Evolutionary conservation across 805 yeast genomes (phyloP).

Genomic region (Hanseniaspora jakobsenii): DNA sequence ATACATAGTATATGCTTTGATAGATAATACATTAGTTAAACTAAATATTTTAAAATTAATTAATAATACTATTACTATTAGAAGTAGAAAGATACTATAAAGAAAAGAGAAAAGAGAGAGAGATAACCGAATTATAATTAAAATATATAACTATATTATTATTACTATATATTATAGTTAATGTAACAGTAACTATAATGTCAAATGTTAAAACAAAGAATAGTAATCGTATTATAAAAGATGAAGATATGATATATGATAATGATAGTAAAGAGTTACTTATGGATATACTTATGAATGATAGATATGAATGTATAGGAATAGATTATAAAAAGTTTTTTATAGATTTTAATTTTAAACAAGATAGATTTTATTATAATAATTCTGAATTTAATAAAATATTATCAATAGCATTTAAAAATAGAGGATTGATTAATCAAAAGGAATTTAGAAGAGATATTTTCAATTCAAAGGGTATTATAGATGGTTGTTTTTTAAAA

Average conservation of each 20-base stretch:
- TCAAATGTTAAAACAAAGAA: not conserved
- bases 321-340: constrained; percentile 9
- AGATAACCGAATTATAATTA: too few relatives aligned
- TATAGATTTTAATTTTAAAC: not conserved
- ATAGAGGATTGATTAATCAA: constrained; percentile 2
- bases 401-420: constrained; percentile 3
- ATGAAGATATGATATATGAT: not conserved
- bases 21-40: too few relatives aligned
- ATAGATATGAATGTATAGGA: not conserved
- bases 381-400: constrained; percentile 3
- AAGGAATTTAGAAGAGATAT: constrained; percentile 12
- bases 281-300: not conserved
- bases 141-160: too few relatives aligned
- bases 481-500: constrained; percentile 8
- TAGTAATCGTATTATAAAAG: not conserved
- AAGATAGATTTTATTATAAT: not conserved
- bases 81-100: too few relatives aligned
- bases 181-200: not conserved
- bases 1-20: too few relatives aligned
- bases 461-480: constrained; percentile 4
- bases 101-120: too few relatives aligned
- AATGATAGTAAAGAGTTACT: not conserved
- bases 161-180: too few relatives aligned
- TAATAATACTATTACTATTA: too few relatives aligned
- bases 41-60: too few relatives aligned